Conservation (phyloP, 768 basidiomycete species). For the Naganishia friedmannii region DNA sequence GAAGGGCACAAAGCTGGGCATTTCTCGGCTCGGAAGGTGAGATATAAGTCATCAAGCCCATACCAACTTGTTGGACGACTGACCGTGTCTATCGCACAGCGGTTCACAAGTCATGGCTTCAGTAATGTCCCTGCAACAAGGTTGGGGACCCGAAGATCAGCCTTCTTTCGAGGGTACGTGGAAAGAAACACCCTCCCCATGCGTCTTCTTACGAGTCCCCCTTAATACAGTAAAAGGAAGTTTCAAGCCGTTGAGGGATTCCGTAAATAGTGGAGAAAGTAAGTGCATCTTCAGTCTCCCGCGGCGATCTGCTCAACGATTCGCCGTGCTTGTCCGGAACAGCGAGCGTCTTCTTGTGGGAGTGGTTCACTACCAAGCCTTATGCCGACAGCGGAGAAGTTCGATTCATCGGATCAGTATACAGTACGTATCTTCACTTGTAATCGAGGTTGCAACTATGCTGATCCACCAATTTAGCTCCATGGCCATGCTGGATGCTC, state of each 20-base stretch:
- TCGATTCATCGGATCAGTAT: slow-evolving; percentile 68
- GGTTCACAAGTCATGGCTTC: slow-evolving; percentile 94
- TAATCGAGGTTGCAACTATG: background rate
- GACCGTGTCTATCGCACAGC: background rate
- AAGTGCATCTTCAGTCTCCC: slow-evolving; percentile 26
- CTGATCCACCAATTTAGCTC: slow-evolving; percentile 58
- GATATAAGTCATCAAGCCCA: slow-evolving; percentile 27
- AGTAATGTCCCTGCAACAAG: slow-evolving; percentile 84
- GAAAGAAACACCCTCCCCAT: background rate
- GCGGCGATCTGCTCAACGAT: too few relatives aligned
- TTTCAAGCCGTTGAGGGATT: slow-evolving; percentile 63
- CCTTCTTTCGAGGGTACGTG: slow-evolving; percentile 64
- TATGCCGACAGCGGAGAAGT: slow-evolving; percentile 74
- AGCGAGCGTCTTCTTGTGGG: slow-evolving; percentile 71
- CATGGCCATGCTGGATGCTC: slow-evolving; percentile 96
- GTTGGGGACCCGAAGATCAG: slow-evolving; percentile 61
- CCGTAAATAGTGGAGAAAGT: slow-evolving; percentile 83
- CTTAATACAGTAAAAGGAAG: slow-evolving; percentile 48
- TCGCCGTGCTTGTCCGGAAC: background rate
- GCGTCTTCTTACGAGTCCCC: background rate
- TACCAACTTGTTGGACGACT: background rate
- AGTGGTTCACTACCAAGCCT: slow-evolving; percentile 73
- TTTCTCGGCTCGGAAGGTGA: slow-evolving; percentile 81
- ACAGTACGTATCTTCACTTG: slow-evolving; percentile 36
- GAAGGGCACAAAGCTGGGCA: slow-evolving; percentile 77